These are phyloP conservation scores for Pseudogymnoascus sp. DNA, from an alignment of 2,329 filamentous ascomycete species.

Conservation along the genomic window DNA sequence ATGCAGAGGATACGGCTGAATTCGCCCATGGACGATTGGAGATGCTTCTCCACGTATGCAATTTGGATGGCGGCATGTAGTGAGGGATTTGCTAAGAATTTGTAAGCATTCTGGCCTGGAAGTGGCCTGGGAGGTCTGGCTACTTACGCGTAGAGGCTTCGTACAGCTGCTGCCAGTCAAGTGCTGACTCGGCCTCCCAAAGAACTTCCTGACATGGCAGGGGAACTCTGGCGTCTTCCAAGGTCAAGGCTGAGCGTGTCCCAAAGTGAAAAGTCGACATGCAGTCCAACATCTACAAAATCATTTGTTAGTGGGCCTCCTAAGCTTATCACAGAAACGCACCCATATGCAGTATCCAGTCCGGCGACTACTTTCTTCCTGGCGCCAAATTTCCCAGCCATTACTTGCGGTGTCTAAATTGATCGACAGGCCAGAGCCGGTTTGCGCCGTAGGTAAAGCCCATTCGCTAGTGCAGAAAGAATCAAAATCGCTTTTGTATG, in stretches of 20 bases:
- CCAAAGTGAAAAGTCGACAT: conserved; percentile 33
- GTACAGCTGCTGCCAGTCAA: conserved; percentile 27
- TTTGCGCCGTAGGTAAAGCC: conserved; percentile 8
- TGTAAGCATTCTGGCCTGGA: conserved; percentile 1
- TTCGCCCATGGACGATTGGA: conserved; percentile 37
- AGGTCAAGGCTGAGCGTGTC: conserved; percentile 27
- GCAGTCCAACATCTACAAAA: conserved; percentile 32
- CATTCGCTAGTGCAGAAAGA: conserved; percentile 19
- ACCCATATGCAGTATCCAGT: conserved; percentile 37
- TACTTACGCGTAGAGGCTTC: conserved; percentile 15
- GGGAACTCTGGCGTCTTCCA: conserved; percentile 33
- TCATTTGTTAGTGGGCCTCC: conserved; percentile 3
- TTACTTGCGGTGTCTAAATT: neutral
- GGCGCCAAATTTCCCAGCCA: conserved; percentile 31
- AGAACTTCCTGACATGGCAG: conserved; percentile 34
- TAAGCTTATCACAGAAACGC: conserved; percentile 15
- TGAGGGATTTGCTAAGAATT: conserved; percentile 25
- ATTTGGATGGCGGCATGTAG: conserved; percentile 36
- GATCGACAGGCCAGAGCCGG: neutral
- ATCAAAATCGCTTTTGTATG: conserved; percentile 16
- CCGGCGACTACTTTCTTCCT: conserved; percentile 30
- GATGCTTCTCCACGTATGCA: conserved; percentile 41
- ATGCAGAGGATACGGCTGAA: conserved; percentile 41
- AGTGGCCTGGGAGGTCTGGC: neutral
- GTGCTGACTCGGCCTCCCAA: conserved; percentile 32